Evolutionary conservation across 2,329 filamentous ascomycete species (phyloP).

Genomic region (Talaromyces atroroseus): DNA sequence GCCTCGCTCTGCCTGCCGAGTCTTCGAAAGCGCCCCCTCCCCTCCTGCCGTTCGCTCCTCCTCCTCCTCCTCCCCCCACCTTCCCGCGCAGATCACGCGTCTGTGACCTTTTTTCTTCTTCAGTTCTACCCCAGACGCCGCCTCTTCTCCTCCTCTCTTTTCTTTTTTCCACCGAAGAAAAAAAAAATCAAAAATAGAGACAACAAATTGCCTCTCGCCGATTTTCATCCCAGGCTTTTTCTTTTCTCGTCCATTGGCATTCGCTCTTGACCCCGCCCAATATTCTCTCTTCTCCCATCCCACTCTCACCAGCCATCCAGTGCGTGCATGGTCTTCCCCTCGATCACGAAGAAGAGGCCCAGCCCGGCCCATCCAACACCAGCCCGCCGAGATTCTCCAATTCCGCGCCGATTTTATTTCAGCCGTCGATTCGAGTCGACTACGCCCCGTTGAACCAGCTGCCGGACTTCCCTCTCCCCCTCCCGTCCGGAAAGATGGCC

Average conservation of each 20-base stretch:
- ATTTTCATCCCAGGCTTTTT: background rate
- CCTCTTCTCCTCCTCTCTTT: background rate
- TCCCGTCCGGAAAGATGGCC: slow-evolving; percentile 52
- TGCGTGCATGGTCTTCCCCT: background rate
- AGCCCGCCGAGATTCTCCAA: slow-evolving; percentile 61
- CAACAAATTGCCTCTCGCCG: background rate
- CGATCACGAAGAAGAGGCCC: slow-evolving; percentile 28
- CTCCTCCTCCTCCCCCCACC: too few species aligned
- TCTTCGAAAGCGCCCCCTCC: background rate
- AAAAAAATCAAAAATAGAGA: too few species aligned
- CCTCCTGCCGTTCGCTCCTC: background rate
- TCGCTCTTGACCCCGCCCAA: background rate
- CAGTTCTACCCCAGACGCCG: slow-evolving; percentile 1
- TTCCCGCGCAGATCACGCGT: slow-evolving; percentile 13
- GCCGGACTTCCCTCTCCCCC: slow-evolving; percentile 25
- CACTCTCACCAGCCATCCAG: too few species aligned
- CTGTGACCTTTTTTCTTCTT: slow-evolving; percentile 11
- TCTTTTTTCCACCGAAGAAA: background rate
- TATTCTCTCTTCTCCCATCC: slow-evolving; percentile 1
- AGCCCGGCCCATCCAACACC: slow-evolving; percentile 37
- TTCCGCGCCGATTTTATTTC: slow-evolving; percentile 65
- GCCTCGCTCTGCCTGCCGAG: too few species aligned
- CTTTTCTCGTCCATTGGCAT: background rate
- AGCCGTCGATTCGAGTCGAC: slow-evolving; percentile 41
- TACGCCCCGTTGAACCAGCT: slow-evolving; percentile 28